A percentile compares a stretch with the other conserved stretches of the same genome.
Evolutionary conservation across 306 rosid species (phyloP).

Genomic region (Alnus rubra): DNA sequence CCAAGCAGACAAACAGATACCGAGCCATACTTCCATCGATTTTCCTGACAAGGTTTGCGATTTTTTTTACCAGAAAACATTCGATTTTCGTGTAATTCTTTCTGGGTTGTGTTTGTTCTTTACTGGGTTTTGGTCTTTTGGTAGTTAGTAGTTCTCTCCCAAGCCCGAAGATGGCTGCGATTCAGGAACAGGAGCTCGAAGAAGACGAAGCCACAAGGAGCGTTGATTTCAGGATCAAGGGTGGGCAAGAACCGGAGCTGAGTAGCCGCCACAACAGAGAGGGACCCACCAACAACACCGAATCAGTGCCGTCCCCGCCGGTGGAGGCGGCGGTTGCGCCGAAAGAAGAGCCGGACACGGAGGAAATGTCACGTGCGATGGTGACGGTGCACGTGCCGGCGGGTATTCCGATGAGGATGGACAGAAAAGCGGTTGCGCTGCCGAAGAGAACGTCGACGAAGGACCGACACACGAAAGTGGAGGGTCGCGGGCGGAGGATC

Average conservation of each 20-base stretch:
- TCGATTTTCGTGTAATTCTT: not conserved
- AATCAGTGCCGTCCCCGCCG: not conserved
- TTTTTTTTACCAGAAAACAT: not conserved
- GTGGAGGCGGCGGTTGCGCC: slow-evolving; percentile 23
- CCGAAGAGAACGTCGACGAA: slow-evolving; percentile 61
- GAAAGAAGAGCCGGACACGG: slow-evolving; percentile 51
- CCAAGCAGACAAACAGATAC: no score
- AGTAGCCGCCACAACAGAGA: not conserved
- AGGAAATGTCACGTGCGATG: slow-evolving; percentile 21
- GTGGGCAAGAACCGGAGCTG: not conserved
- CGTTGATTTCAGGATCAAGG: slow-evolving; percentile 38
- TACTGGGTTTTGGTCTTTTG: not conserved
- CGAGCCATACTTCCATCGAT: no score
- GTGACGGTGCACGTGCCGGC: slow-evolving; percentile 33
- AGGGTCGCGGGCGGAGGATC: slow-evolving; percentile 85
- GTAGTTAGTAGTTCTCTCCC: not conserved
- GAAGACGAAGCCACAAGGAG: slow-evolving; percentile 1
- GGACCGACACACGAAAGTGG: slow-evolving; percentile 85
- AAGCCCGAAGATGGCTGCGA: slow-evolving; percentile 21
- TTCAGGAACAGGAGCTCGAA: slow-evolving; percentile 25
- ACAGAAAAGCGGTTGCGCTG: slow-evolving; percentile 4
- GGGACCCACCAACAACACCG: not conserved
- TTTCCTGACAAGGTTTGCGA: not conserved
- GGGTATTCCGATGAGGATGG: slow-evolving; percentile 12
- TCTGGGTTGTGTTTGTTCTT: not conserved